A percentile compares a stretch with the other conserved stretches of the same genome.
These are phyloP conservation scores for Phytopythium boreale DNA, from an alignment of 352 stramenopile genomes.

Conservation along the genomic window DNA sequence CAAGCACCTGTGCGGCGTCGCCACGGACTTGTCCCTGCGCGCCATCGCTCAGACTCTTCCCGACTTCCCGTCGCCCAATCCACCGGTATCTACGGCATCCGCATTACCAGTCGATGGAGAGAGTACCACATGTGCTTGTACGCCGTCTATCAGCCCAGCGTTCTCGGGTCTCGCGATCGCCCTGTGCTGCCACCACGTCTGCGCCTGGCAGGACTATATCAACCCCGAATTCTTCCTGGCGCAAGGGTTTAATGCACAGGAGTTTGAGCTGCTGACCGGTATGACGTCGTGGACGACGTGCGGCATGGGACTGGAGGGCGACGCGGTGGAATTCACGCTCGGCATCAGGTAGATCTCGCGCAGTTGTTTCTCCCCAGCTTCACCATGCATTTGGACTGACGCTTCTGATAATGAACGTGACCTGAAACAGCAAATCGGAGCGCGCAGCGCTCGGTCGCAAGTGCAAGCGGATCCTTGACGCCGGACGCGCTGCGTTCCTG, in stretches of 20 bases:
- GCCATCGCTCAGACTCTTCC: slow-evolving; percentile 58
- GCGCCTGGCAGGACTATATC: slow-evolving; percentile 71
- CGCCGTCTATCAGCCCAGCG: slow-evolving; percentile 21
- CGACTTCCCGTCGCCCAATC: not conserved
- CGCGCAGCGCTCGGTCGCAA: slow-evolving; percentile 56
- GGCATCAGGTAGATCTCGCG: slow-evolving; percentile 42
- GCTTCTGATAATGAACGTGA: too few species aligned
- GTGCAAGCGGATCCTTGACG: slow-evolving; percentile 79
- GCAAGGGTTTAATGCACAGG: slow-evolving; percentile 48
- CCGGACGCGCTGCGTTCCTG: slow-evolving; percentile 61
- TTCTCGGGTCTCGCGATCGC: slow-evolving; percentile 67
- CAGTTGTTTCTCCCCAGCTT: not conserved
- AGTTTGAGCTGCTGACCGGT: slow-evolving; percentile 59
- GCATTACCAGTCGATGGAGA: not conserved
- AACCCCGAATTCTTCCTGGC: slow-evolving; percentile 54
- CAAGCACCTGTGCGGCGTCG: slow-evolving; percentile 83
- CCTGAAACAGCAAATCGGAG: slow-evolving; percentile 49
- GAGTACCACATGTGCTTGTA: not conserved
- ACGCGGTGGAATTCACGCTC: slow-evolving; percentile 66
- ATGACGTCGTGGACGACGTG: slow-evolving; percentile 84
- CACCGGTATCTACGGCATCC: not conserved
- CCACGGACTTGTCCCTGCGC: slow-evolving; percentile 76
- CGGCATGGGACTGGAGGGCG: slow-evolving; percentile 60
- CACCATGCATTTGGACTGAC: not conserved
- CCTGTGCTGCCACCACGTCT: slow-evolving; percentile 81